Evolutionary conservation across 2,329 filamentous ascomycete genomes (phyloP).

Genomic region (Metarhizium humberi): DNA sequence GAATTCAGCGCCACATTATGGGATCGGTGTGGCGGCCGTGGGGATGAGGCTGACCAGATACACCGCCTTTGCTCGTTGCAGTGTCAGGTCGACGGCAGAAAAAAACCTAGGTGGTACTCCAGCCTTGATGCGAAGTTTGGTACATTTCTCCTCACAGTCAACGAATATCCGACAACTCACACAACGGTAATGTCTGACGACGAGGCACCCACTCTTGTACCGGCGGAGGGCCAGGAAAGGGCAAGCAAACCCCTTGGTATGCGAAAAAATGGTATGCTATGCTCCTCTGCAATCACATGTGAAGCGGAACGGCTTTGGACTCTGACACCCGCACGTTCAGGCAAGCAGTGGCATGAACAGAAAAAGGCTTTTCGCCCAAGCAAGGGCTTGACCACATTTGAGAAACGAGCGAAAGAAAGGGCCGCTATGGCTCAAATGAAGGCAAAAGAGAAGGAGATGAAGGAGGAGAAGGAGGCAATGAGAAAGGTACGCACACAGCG

Average conservation of each 20-base stretch:
- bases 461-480: constrained; percentile 88
- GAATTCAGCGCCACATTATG: constrained; percentile 1
- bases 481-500: constrained; percentile 52
- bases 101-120: not conserved
- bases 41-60: not conserved
- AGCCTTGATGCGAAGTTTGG: not conserved
- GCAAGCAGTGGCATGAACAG: constrained; percentile 86
- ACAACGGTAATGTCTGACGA: constrained; percentile 3
- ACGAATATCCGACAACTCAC: not conserved
- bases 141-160: not conserved
- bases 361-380: constrained; percentile 81
- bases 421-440: constrained; percentile 68
- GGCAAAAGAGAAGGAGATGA: constrained; percentile 90
- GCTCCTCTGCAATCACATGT: constrained; percentile 8
- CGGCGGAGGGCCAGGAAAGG: constrained; percentile 17
- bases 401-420: constrained; percentile 63
- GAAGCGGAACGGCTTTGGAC: not conserved
- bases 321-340: constrained; percentile 35
- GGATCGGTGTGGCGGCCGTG: not conserved
- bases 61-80: constrained; percentile 1
- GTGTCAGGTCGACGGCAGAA: not conserved
- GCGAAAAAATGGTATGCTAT: constrained; percentile 73
- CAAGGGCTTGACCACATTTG: constrained; percentile 68
- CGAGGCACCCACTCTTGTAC: not conserved
- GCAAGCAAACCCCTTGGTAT: constrained; percentile 47